Base-by-base conservation (phyloP, 306 rosid genomes). In the Glycyrrhiza uralensis region DNA sequence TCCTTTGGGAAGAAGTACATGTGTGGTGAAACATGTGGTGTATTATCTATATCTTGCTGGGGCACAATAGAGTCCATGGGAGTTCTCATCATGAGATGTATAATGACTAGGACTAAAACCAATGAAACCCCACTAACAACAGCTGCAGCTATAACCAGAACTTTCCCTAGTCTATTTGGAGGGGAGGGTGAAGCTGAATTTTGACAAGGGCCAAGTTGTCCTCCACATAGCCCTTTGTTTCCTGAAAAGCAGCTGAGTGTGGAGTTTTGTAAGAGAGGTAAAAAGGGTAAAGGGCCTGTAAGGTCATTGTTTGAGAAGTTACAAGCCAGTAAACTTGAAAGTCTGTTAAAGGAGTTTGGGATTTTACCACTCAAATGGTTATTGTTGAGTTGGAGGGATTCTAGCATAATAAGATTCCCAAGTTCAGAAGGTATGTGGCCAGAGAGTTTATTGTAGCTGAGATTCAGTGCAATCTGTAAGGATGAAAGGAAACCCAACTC, bases 231-330 rank as follows among this genome's bases (percentile, higher is more conserved):
- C 28, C 96, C 96, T 47, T 76, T 61, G 44, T 88, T 89, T 51
- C 89, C 89, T 0, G 47, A 32, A 61, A 80, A 85, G 86, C 87
- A 83, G 61, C 80, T 84, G 22, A 73, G 3, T 26, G 50, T 82
- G 79, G 84, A 83, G 83, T 82, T 85, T 69, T 76, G 88, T 76
- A 88, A 87, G 72, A 91, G 63, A 0, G 85, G 67, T 44, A 66
- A 61, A 22, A 72, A 66, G 69, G 97, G 97, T 35, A 91, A 72
- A 65, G 89, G 76, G n/a, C 97, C 97, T n/a, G 20, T 30, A 14
- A 87, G 87, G 69, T 92, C 71, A 58, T 89, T 92, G 88, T 79
- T 81, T 52, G 96, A 89, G 81, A 92, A 83, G 81, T 92, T 92
- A 77, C 85, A 86, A 7, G 75, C 71, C 11, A 84, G 55, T 67